phyloP scores from a whole-genome alignment of 768 basidiomycete species.

The Fomitopsis serialis region DNA sequence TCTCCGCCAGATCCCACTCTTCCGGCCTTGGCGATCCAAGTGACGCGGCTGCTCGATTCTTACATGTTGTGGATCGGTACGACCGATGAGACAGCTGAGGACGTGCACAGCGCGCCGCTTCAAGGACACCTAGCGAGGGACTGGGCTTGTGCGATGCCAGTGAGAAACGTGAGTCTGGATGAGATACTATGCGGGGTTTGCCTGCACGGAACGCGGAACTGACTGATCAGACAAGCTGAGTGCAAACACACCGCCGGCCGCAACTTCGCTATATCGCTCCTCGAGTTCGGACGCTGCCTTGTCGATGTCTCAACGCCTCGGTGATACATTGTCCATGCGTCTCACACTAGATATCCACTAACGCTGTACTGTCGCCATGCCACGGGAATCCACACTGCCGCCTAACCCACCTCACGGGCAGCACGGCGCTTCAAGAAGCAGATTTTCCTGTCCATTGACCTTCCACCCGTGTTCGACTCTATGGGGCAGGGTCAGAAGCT shows the following conservation, averaged over 20 bases:
- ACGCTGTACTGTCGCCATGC: constrained; percentile 10
- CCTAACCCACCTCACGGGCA: constrained; percentile 23
- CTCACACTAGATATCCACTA: constrained; percentile 8
- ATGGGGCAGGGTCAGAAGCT: constrained; percentile 44
- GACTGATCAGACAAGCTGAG: constrained; percentile 4
- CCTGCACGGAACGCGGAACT: background rate
- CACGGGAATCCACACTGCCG: background rate
- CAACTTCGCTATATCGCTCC: constrained; percentile 61
- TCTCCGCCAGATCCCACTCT: constrained; percentile 43
- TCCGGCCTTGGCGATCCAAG: constrained; percentile 59
- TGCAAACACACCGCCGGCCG: constrained; percentile 33
- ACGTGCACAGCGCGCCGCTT: constrained; percentile 38
- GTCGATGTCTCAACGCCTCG: constrained; percentile 76
- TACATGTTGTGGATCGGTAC: constrained; percentile 82
- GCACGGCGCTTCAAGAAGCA: constrained; percentile 61
- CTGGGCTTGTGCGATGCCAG: constrained; percentile 83
- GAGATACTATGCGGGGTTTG: background rate
- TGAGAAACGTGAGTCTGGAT: constrained; percentile 26
- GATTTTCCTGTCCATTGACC: constrained; percentile 71
- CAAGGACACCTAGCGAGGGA: constrained; percentile 61
- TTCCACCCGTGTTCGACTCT: constrained; percentile 32
- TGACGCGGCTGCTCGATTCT: constrained; percentile 61
- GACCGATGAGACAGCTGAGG: constrained; percentile 43
- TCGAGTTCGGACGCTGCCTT: constrained; percentile 56
- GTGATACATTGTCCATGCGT: constrained; percentile 36